These are phyloP conservation scores for Inonotus hispidus DNA, from an alignment of 1,284 basidiomycete species.

Conservation along the genomic window DNA sequence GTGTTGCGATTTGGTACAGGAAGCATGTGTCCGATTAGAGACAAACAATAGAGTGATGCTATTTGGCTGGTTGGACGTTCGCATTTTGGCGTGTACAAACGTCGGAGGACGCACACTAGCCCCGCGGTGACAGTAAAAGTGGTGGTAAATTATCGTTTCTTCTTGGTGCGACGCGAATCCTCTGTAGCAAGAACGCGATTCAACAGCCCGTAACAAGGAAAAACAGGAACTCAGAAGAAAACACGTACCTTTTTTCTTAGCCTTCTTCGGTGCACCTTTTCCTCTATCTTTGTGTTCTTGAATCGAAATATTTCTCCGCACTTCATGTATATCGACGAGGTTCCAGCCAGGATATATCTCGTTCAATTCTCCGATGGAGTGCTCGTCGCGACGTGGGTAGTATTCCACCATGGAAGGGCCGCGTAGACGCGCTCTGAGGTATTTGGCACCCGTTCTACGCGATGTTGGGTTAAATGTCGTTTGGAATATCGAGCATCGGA, in stretches of 20 bases:
- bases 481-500: conserved; percentile 73
- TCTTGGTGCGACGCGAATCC: conserved; percentile 3
- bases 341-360: conserved; percentile 50
- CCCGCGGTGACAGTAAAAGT: background rate
- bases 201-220: background rate
- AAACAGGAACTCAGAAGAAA: background rate
- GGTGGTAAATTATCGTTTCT: background rate
- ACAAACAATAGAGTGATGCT: too few relatives aligned
- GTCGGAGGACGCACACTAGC: too few relatives aligned
- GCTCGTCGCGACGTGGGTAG: conserved; percentile 47
- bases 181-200: background rate
- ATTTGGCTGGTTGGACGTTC: too few relatives aligned
- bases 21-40: too few relatives aligned
- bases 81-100: too few relatives aligned
- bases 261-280: conserved; percentile 76
- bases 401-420: conserved; percentile 78
- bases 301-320: conserved; percentile 60
- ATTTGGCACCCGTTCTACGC: conserved; percentile 78
- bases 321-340: conserved; percentile 58
- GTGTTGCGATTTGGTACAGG: too few relatives aligned
- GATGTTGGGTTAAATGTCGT: conserved; percentile 79
- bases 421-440: conserved; percentile 67
- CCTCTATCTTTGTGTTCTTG: conserved; percentile 65
- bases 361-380: conserved; percentile 48
- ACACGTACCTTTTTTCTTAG: conserved; percentile 55